phyloP scores from a whole-genome alignment of 805 yeast genomes.

The Pichia scutulata region DNA sequence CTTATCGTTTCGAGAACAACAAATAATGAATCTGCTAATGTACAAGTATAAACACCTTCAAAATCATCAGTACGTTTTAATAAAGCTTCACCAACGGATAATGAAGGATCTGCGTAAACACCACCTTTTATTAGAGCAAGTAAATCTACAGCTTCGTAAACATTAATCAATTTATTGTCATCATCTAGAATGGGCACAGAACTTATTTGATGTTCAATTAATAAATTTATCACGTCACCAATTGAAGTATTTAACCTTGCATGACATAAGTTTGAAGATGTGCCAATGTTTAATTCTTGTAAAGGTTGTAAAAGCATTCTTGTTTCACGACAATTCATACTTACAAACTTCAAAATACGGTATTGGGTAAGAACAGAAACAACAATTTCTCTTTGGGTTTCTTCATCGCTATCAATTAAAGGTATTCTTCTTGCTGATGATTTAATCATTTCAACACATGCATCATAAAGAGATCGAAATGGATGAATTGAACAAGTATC shows the following conservation, averaged over 20 bases:
- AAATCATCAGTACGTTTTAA: conserved; percentile 92
- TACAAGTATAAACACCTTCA: conserved; percentile 96
- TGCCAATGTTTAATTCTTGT: conserved; percentile 58
- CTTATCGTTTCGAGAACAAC: conserved; percentile 91
- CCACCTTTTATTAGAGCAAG: conserved; percentile 91
- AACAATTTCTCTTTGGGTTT: conserved; percentile 86
- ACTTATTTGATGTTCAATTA: conserved; percentile 75
- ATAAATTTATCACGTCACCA: conserved; percentile 78
- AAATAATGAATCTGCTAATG: conserved; percentile 74
- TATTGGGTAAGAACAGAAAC: conserved; percentile 94
- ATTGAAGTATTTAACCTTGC: conserved; percentile 90
- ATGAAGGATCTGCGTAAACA: conserved; percentile 78
- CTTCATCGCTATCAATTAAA: conserved; percentile 87
- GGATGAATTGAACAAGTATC: conserved; percentile 90
- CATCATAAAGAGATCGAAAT: conserved; percentile 79
- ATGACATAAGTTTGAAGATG: conserved; percentile 51
- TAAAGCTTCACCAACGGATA: conserved; percentile 93
- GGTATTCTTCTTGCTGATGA: conserved; percentile 91
- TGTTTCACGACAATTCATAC: conserved; percentile 92
- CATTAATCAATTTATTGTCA: conserved; percentile 61
- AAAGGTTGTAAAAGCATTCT: conserved; percentile 73
- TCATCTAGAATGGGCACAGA: conserved; percentile 88
- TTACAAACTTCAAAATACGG: conserved; percentile 89
- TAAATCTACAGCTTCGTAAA: conserved; percentile 94
- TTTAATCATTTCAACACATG: conserved; percentile 85